phyloP scores from a whole-genome alignment of 73 alveolate genomes.

The Paramecium bursaria region DNA sequence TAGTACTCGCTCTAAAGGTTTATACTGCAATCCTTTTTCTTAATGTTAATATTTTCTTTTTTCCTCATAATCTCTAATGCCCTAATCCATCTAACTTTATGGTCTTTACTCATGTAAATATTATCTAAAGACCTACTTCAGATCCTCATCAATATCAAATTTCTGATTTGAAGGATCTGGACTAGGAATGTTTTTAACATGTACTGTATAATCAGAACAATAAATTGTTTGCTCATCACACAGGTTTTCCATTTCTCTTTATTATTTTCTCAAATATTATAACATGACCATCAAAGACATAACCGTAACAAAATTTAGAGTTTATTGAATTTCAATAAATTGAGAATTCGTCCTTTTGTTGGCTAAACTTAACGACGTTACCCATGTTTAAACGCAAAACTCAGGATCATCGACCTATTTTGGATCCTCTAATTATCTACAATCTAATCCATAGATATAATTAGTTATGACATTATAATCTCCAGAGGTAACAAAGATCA shows the following conservation, averaged over 20 bases:
- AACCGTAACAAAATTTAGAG: constrained; percentile 22
- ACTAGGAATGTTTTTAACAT: constrained; percentile 34
- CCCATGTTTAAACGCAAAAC: constrained; percentile 41
- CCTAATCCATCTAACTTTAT: neutral
- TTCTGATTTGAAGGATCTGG: neutral
- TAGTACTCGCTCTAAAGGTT: constrained; percentile 15
- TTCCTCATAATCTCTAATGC: constrained; percentile 31
- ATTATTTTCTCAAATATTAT: constrained; percentile 28
- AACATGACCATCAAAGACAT: constrained; percentile 7
- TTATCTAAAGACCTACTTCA: neutral
- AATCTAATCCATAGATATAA: constrained; percentile 3
- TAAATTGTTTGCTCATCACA: constrained; percentile 21
- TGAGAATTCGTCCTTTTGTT: constrained; percentile 16
- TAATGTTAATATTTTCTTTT: constrained; percentile 9
- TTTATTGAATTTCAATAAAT: constrained; percentile 30
- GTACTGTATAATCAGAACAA: constrained; percentile 29
- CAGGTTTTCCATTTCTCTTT: constrained; percentile 27
- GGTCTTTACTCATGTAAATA: neutral
- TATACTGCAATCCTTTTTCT: neutral
- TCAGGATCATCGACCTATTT: constrained; percentile 5
- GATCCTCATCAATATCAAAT: constrained; percentile 48
- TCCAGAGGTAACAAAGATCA: constrained; percentile 55
- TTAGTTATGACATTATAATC: constrained; percentile 53
- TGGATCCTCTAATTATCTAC: neutral
- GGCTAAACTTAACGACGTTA: neutral